Base-by-base conservation (phyloP, 352 stramenopile species). In the Phytophthora palmivora region DNA sequence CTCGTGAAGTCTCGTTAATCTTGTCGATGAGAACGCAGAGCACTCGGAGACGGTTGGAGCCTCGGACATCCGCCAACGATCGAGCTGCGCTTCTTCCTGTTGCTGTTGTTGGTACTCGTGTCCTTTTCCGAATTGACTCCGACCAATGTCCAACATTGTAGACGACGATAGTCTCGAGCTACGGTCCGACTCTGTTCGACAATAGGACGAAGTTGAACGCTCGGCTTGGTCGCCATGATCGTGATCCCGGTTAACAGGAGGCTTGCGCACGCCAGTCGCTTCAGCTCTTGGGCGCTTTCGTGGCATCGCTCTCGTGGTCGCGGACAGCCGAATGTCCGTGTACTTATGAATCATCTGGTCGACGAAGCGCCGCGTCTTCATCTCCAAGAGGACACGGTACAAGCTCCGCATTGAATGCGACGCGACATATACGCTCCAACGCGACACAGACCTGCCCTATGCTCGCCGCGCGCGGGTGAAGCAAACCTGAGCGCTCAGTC, bases 311-410 rank as follows among this genome's bases (percentile, higher is more conserved):
- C 48, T 64, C 28, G 37, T 63, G 34, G 51, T 48, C 6, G 50
- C n/a, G n/a, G n/a, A n/a, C n/a, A n/a, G 33, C 26, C 54, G 68
- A 55, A 72, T 76, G 39, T 76, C 53, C 10, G 52, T 50, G 57
- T 76, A 76, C 38, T 72, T 76, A 42, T 55, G 46, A 38, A 76
- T 65, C 67, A 76, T 76, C n/a, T 67, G 54, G 52, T 70, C 63
- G 34, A 76, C 39, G 21, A 72, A 66, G 21, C 52, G 53, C 48
- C 53, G 63, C 33, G 63, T 76, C 58, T 49, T 76, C 58, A 53
- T 72, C 48, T 76, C 57, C 18, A 30, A 66, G 49, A 73, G 57
- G 52, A 72, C 54, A 15, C 68, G 68, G 37, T 66, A 63, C 44
- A 76, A 32, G 44, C 47, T 70, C 32, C 63, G 63, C 68, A 76